Evolutionary conservation across 106 monocot species (phyloP), one percentile per base, ranked within the genome.

Genomic region (Dioscorea zingiberensis): DNA sequence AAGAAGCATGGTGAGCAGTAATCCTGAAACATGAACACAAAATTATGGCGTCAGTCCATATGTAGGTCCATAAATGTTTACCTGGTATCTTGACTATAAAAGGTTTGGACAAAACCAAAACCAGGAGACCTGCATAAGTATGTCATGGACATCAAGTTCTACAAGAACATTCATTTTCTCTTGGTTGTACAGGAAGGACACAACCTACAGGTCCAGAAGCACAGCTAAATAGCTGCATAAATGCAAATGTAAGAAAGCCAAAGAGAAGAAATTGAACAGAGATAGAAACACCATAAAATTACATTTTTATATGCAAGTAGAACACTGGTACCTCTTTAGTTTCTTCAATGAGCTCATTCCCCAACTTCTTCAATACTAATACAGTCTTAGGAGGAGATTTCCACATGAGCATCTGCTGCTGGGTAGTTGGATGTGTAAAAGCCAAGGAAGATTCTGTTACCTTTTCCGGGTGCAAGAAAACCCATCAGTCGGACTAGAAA

Each of bases 351-450:
- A 99, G 98, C 68, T 87, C 93, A 21, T 71, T 51, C 22, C 98
- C 98, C 65, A 93, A 79, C 44, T 93, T 99, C 56, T 99, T 99
- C 54, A 99, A 64, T 38, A 99, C 75, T 48, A 99, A 51, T 29
- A 89, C 98, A 44, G 93, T 99, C 68, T 93, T 99, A 58, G 98
- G 98, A 55, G 89, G 77, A 76, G 86, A 82, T 62, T 99, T 99
- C 98, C 98, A 99, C 89, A 93, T 99, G 47, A 99, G 93, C 93
- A 99, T 99, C 59, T 99, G 93, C 69, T 99, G 98, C 68, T 99
- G 98, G 65, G 98, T 99, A 67, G 89, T 99, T 66, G 98, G 98
- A 78, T 99, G 98, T 24, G 98, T 89, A 71, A 99, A 99, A 76
- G 98, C 98, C 76, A 93, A 77, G 58, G 98, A 99, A 14, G 98